phyloP scores from a whole-genome alignment of 2,329 filamentous ascomycete species.

The Westerdykella ornata region DNA sequence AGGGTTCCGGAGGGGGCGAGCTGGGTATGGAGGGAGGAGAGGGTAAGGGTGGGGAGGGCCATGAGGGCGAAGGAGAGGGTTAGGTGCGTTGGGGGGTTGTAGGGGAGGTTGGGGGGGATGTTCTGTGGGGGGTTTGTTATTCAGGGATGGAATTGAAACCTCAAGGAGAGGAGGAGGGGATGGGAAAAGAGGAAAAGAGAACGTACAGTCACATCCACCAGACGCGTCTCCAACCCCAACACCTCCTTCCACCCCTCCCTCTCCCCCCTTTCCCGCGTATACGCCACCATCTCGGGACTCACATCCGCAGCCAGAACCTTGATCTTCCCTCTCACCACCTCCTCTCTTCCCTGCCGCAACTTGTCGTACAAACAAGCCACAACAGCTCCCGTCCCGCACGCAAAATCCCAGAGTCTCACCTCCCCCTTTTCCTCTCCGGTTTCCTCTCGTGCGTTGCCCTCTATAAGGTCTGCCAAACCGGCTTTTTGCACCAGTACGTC shows the following conservation, averaged over 20 bases:
- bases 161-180: no score
- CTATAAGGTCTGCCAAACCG: constrained; percentile 1
- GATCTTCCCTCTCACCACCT: neutral
- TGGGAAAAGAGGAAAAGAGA: no score
- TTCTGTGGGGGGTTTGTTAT: neutral
- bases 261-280: constrained; percentile 10
- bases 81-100: constrained; percentile 9
- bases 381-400: constrained; percentile 21
- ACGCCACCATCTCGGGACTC: constrained; percentile 17
- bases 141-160: no score
- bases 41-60: constrained; percentile 14
- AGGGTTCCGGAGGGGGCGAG: constrained; percentile 15
- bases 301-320: constrained; percentile 20
- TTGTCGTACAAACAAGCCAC: constrained; percentile 14
- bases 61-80: constrained; percentile 18
- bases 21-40: constrained; percentile 4
- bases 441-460: no score
- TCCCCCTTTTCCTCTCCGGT: no score
- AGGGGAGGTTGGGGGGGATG: constrained; percentile 6
- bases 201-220: constrained; percentile 12
- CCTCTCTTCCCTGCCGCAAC: constrained; percentile 8
- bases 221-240: constrained; percentile 6
- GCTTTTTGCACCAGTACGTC: constrained; percentile 10
- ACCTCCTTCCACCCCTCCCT: constrained; percentile 13
- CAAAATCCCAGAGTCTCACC: constrained; percentile 17